Evolutionary conservation across 2,329 filamentous ascomycete genomes (phyloP).

Genomic region (Xylaria sp.): DNA sequence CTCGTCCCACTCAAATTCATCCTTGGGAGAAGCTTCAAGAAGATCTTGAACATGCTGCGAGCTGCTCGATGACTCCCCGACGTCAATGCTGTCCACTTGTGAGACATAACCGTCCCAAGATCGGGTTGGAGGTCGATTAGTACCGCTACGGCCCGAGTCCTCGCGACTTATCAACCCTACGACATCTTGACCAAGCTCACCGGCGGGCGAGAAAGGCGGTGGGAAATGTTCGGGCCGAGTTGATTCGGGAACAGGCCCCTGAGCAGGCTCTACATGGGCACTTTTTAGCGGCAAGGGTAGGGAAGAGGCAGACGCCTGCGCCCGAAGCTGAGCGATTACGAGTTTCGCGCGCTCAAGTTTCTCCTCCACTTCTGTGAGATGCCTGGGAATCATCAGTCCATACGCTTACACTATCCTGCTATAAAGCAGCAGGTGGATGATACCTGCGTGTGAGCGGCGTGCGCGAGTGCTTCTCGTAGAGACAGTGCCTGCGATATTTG

Average conservation of each 20-base stretch:
- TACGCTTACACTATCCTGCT: neutral
- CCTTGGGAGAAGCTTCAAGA: conserved; percentile 17
- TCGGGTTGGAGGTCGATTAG: neutral
- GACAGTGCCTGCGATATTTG: conserved; percentile 21
- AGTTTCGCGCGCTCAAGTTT: conserved; percentile 20
- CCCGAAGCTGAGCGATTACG: conserved; percentile 20
- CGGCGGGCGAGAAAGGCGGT: neutral
- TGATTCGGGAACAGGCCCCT: neutral
- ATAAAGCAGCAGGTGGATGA: neutral
- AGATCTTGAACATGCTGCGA: conserved; percentile 9
- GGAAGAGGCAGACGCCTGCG: conserved; percentile 5
- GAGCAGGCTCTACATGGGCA: neutral
- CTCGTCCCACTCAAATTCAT: conserved; percentile 24
- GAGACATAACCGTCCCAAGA: neutral
- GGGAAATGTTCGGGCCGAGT: neutral
- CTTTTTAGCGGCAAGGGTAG: neutral
- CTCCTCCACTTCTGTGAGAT: conserved; percentile 20
- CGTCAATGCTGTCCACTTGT: neutral
- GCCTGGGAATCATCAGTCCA: conserved; percentile 6
- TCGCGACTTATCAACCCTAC: neutral
- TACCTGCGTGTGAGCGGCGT: conserved; percentile 23
- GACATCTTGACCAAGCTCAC: neutral
- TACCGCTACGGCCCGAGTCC: neutral
- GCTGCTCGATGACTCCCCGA: neutral
- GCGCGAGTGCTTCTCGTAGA: conserved; percentile 22